Conservation (phyloP, 768 basidiomycete species). For the Phlebiopsis gigantea region DNA sequence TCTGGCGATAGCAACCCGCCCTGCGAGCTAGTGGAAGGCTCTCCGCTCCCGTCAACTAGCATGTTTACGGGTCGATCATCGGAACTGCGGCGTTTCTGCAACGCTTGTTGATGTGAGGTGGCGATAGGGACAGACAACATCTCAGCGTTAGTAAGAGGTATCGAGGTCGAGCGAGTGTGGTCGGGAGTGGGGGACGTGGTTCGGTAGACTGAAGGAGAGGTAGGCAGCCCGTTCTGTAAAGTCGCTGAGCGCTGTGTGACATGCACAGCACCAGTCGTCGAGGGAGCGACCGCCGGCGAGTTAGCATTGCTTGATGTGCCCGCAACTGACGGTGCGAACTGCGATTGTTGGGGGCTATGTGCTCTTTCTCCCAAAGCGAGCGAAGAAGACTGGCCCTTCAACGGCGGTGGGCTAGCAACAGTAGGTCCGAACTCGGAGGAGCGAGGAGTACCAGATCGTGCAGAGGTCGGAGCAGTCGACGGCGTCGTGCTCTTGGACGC, state of each 20-base stretch:
- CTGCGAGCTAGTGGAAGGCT: conserved; percentile 6
- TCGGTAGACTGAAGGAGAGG: conserved; percentile 13
- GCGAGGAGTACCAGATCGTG: conserved; percentile 1
- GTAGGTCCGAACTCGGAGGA: background rate
- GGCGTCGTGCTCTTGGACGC: background rate
- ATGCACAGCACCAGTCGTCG: background rate
- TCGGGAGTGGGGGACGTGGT: conserved; percentile 7
- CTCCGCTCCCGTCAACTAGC: background rate
- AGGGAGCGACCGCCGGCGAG: background rate
- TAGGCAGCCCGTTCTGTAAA: conserved; percentile 16
- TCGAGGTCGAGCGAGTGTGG: conserved; percentile 15
- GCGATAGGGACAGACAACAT: conserved; percentile 15
- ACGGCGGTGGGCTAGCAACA: background rate
- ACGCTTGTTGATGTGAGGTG: conserved; percentile 7
- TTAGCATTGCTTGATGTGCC: background rate
- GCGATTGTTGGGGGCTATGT: background rate
- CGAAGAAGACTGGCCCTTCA: background rate
- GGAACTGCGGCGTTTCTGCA: conserved; percentile 36
- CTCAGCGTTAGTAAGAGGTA: conserved; percentile 14
- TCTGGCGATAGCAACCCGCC: conserved; percentile 24
- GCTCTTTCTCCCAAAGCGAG: background rate
- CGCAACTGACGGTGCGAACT: background rate
- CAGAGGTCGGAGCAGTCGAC: background rate
- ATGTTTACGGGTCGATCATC: conserved; percentile 38
- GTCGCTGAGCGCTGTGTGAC: conserved; percentile 7